A percentile compares a stretch with the other conserved stretches of the same genome.
Evolutionary conservation across 306 rosid genomes (phyloP).

Genomic region (Gillenia trifoliata): DNA sequence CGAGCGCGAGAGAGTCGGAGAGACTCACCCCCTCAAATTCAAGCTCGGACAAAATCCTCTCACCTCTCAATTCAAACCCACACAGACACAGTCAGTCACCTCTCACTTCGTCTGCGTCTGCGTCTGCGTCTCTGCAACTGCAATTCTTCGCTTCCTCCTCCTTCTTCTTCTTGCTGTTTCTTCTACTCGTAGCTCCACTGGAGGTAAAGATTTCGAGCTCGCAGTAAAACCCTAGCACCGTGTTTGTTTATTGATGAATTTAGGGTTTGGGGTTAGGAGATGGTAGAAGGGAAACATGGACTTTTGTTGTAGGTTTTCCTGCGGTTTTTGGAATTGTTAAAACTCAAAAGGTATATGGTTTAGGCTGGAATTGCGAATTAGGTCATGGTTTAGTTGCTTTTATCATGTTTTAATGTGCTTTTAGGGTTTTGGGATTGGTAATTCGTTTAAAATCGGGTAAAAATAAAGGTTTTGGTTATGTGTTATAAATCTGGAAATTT

Average conservation of each 20-base stretch:
- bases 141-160: neutral
- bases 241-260: neutral
- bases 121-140: neutral
- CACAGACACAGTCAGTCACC: neutral
- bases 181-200: neutral
- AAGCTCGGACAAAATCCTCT: neutral
- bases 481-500: neutral
- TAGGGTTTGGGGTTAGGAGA: neutral
- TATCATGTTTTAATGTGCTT: neutral
- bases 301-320: neutral
- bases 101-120: neutral
- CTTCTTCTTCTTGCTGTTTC: neutral
- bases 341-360: neutral
- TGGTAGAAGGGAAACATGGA: neutral
- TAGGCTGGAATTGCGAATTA: neutral
- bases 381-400: neutral
- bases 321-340: neutral
- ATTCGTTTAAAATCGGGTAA: neutral
- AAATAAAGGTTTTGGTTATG: neutral
- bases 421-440: neutral
- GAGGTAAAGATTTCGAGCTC: slow-evolving; percentile 8
- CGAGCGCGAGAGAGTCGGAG: neutral
- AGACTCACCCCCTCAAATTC: neutral
- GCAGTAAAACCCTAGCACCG: neutral
- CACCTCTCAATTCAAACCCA: neutral